These are phyloP conservation scores for Paecilomyces variotii DNA, from an alignment of 2,329 filamentous ascomycete species.

Conservation along the genomic window DNA sequence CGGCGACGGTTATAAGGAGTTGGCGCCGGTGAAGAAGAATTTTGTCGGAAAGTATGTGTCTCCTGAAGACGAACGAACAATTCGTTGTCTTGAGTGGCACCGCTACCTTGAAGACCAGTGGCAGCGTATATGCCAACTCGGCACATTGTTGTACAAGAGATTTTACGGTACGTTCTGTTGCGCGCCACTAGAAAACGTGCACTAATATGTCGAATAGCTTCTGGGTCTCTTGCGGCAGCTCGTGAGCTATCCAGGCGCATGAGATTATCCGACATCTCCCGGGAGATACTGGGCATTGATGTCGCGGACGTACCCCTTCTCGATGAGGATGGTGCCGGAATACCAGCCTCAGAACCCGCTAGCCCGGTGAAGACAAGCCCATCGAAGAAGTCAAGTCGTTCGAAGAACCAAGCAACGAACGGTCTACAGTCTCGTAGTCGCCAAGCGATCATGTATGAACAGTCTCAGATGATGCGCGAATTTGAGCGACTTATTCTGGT, in stretches of 20 bases:
- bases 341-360: constrained; percentile 17
- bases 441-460: constrained; percentile 21
- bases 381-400: constrained; percentile 11
- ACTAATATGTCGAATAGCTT: constrained; percentile 15
- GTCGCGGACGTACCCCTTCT: constrained; percentile 18
- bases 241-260: constrained; percentile 46
- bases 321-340: constrained; percentile 15
- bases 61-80: constrained; percentile 61
- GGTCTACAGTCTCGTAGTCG: constrained; percentile 15
- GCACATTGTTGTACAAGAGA: constrained; percentile 68
- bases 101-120: constrained; percentile 65
- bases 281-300: constrained; percentile 32
- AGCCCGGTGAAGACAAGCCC: constrained; percentile 25
- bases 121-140: constrained; percentile 59
- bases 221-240: constrained; percentile 46
- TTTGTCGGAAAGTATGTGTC: constrained; percentile 59
- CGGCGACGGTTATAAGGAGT: constrained; percentile 39
- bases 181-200: neutral
- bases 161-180: constrained; percentile 64
- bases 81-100: constrained; percentile 80
- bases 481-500: constrained; percentile 59
- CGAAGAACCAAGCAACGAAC: constrained; percentile 16
- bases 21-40: constrained; percentile 59
- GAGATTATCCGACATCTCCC: constrained; percentile 40
- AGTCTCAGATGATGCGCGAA: constrained; percentile 59